A percentile compares a stretch with the other conserved stretches of the same genome.
Evolutionary conservation across 805 yeast genomes (phyloP).

Genomic region (Candida morakotiae): DNA sequence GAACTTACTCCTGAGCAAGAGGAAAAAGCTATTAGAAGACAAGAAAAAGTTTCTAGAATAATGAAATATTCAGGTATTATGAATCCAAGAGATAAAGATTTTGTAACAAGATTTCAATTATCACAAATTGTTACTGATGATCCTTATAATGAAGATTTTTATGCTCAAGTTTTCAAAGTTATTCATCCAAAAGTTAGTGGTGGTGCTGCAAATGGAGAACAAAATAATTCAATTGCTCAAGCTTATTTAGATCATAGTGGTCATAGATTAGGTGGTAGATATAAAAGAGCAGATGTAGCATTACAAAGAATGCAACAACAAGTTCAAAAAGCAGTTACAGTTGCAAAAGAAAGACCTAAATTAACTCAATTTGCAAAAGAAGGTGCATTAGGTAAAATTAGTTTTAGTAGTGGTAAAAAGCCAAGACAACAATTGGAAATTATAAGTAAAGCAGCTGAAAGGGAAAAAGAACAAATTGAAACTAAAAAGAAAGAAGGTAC

Average conservation of each 20-base stretch:
- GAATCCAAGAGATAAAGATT: conserved; percentile 97
- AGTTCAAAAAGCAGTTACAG: conserved; percentile 92
- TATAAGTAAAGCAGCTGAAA: conserved; percentile 48
- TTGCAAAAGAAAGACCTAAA: conserved; percentile 85
- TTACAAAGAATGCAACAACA: conserved; percentile 97
- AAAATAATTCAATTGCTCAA: conserved; percentile 80
- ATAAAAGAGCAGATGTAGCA: conserved; percentile 83
- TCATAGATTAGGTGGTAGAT: conserved; percentile 81
- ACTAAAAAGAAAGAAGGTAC: conserved; percentile 15
- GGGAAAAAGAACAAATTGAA: conserved; percentile 31
- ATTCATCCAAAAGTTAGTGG: conserved; percentile 55
- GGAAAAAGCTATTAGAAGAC: conserved; percentile 61
- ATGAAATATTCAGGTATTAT: conserved; percentile 85
- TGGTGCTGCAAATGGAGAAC: conserved; percentile 47
- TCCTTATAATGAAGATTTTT: conserved; percentile 95
- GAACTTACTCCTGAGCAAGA: conserved; percentile 69
- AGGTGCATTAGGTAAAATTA: conserved; percentile 87
- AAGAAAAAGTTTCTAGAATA: conserved; percentile 70
- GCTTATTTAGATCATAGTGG: conserved; percentile 90
- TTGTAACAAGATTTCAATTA: conserved; percentile 88
- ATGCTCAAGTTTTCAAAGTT: conserved; percentile 83
- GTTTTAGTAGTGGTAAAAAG: conserved; percentile 72
- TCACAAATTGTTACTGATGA: conserved; percentile 96
- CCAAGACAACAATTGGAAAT: conserved; percentile 84
- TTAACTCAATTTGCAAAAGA: conserved; percentile 61